These are phyloP conservation scores for Abrus pulchellus DNA, from an alignment of 306 rosid genomes.

Conservation along the genomic window DNA sequence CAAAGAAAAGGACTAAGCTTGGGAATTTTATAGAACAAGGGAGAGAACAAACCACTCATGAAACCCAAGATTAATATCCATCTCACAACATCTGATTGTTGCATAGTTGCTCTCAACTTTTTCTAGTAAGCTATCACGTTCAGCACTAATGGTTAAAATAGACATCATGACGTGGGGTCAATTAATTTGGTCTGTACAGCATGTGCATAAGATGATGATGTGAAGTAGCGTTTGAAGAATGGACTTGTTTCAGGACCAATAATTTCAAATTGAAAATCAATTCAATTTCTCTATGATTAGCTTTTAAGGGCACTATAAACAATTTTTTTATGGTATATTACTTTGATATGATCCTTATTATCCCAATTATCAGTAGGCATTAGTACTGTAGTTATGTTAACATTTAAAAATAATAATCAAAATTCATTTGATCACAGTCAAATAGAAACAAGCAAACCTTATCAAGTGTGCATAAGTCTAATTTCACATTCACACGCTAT, in stretches of 20 bases:
- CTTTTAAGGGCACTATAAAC: not conserved
- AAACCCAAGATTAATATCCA: constrained; percentile 25
- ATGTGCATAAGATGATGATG: not conserved
- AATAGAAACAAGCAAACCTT: not conserved
- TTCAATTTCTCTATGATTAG: not conserved
- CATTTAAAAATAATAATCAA: not conserved
- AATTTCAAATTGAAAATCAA: not conserved
- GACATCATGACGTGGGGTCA: not conserved
- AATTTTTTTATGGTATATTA: not conserved
- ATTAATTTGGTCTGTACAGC: not conserved
- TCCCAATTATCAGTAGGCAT: not conserved
- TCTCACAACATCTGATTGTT: constrained; percentile 44
- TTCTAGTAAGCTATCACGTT: constrained; percentile 15
- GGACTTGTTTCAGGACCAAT: constrained; percentile 2
- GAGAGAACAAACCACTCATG: not conserved
- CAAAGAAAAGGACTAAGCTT: constrained; percentile 8
- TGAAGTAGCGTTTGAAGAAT: constrained; percentile 11
- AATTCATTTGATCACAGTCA: not conserved
- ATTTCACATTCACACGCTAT: not conserved
- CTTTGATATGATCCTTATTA: not conserved
- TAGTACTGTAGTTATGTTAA: not conserved
- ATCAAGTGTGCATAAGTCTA: not conserved
- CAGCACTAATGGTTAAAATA: not conserved
- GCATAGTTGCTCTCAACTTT: constrained; percentile 1
- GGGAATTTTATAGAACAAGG: not conserved